Evolutionary conservation across 495 filamentous ascomycete species (phyloP), one percentile per base, ranked within the genome.

Genomic region (Bryoglossum gracile): DNA sequence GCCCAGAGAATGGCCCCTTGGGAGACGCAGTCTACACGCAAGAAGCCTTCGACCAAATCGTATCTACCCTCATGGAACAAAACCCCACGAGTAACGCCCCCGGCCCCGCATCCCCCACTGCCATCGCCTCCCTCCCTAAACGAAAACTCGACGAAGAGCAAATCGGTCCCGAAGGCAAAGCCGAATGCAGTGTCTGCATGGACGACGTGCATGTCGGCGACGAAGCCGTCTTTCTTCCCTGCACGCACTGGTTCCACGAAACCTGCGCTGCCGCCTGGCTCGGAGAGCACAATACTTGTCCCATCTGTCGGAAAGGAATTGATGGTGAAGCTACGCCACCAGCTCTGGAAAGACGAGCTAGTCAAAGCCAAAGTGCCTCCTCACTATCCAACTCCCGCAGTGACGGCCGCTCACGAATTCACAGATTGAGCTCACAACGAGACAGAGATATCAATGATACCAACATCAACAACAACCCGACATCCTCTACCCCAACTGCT

Each of bases 21-120:
- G 88, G 88, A 11, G 91, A 97, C 63, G 87, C 82, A n/a, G 92
- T 95, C 1, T 94, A 88, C 59, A 81, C 84, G 1, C 87, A 96
- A 68, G 89, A 92, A 66, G 89, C 86, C 11, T 67, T 97, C 0
- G 91, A 98, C 62, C 80, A 86, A 25, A 84, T 98, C 48, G 83
- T 98, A 34, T 82, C 87, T 1, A 77, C 85, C 50, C 70, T 98
- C 24, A 88, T 95, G 77, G 91, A 95, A 56, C 80, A 86, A 47
- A 81, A 85, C 41, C 73, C 75, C 16, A 73, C 78, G 25, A 78
- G 80, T 18, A 88, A 83, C 39, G 92, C 88, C 1, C 83, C 89
- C 2, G 87, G 88, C 1, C 91, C 92, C 2, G 92, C 92, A 28
- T 64, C 84, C 2, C 76, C 79, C 26, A 73, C 70, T 10, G 86